Percentiles rank a stretch among this genome's conserved stretches.
These are phyloP conservation scores for Hypoxylon sp. DNA, from an alignment of 2,329 filamentous ascomycete species.

Conservation along the genomic window DNA sequence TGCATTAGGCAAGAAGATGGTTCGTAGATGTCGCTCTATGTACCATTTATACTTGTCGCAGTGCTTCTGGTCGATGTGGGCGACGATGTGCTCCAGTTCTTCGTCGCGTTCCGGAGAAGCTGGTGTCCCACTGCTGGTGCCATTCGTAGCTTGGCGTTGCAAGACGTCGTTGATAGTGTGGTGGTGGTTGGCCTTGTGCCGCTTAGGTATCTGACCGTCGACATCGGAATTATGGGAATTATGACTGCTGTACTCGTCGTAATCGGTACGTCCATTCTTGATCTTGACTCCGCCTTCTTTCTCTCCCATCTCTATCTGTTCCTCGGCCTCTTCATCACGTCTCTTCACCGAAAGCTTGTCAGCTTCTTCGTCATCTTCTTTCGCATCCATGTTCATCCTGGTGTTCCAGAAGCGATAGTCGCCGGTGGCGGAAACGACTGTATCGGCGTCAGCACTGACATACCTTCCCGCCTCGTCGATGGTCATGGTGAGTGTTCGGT, in stretches of 20 bases:
- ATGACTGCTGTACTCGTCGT: neutral
- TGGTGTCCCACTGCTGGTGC: neutral
- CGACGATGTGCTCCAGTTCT: slow-evolving; percentile 8
- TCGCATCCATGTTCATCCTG: neutral
- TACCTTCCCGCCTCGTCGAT: neutral
- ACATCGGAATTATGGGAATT: neutral
- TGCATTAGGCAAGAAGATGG: neutral
- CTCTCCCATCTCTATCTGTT: neutral
- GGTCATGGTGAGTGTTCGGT: neutral
- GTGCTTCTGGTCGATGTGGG: slow-evolving; percentile 4
- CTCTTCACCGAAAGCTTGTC: neutral
- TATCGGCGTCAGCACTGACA: neutral
- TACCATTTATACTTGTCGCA: slow-evolving; percentile 23
- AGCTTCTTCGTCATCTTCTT: neutral
- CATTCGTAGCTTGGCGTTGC: neutral
- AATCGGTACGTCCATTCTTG: neutral
- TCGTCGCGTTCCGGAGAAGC: neutral
- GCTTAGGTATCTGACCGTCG: neutral
- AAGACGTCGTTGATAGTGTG: neutral
- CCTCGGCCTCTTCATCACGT: neutral
- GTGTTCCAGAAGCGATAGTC: neutral
- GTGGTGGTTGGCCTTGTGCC: neutral
- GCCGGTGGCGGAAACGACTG: neutral
- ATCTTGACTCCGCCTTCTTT: neutral
- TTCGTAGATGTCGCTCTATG: slow-evolving; percentile 14